phyloP scores from a whole-genome alignment of 371 early-diverging fungal species.

The Mucor lusitanicus region DNA sequence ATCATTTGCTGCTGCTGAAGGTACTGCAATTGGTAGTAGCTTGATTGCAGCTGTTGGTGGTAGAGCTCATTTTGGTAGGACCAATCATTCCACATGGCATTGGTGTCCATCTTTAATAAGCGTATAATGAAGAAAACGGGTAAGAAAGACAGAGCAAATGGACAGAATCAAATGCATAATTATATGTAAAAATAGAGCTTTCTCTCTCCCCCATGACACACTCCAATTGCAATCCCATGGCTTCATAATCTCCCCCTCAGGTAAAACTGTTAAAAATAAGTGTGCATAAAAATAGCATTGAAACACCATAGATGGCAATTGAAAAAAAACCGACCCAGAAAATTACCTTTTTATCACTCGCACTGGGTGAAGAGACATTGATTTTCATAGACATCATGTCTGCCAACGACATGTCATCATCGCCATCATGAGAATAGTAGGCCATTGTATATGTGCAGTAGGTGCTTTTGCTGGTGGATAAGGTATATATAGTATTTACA shows the following conservation, averaged over 20 bases:
- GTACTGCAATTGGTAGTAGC: conserved; percentile 27
- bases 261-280: background rate
- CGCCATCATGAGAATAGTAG: conserved; percentile 8
- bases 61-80: conserved; percentile 16
- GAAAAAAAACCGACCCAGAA: background rate
- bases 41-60: conserved; percentile 26
- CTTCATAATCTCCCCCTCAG: background rate
- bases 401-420: conserved; percentile 19
- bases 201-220: background rate
- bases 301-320: background rate
- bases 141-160: background rate
- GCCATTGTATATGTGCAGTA: background rate
- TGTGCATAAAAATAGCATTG: conserved; percentile 5
- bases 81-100: conserved; percentile 17
- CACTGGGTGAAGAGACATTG: background rate
- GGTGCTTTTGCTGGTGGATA: background rate
- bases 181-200: background rate
- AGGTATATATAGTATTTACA: background rate
- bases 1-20: conserved; percentile 28
- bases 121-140: background rate
- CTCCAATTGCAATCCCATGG: background rate
- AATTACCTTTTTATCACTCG: conserved; percentile 16
- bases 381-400: conserved; percentile 24
- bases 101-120: background rate
- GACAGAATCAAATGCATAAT: background rate